phyloP scores from a whole-genome alignment of 495 filamentous ascomycete genomes.

The Penicillium soppii region DNA sequence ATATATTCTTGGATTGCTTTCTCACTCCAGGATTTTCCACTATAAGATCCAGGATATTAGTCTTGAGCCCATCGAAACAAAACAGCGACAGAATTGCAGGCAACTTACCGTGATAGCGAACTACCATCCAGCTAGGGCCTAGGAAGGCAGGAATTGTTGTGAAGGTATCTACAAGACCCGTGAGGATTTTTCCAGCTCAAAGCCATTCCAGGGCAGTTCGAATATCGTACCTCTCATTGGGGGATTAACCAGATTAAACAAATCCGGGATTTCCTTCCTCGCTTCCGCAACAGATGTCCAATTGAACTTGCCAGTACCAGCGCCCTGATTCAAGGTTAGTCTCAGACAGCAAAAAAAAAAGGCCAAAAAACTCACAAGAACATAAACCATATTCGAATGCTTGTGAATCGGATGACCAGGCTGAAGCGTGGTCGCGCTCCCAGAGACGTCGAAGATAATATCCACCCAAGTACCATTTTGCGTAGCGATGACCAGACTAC shows the following conservation, averaged over 20 bases:
- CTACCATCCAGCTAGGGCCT: background rate
- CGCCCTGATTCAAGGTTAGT: slow-evolving; percentile 19
- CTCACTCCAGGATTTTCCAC: slow-evolving; percentile 3
- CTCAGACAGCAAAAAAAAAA: background rate
- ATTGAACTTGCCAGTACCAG: slow-evolving; percentile 37
- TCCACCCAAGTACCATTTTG: slow-evolving; percentile 4
- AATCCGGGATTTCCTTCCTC: slow-evolving; percentile 28
- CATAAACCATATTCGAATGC: slow-evolving; percentile 47
- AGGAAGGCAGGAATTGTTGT: background rate
- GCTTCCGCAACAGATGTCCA: slow-evolving; percentile 46
- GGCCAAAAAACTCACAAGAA: slow-evolving; percentile 21
- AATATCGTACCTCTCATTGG: slow-evolving; percentile 33
- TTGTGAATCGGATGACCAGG: slow-evolving; percentile 52
- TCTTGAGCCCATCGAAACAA: background rate
- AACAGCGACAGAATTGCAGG: background rate
- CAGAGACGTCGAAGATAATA: slow-evolving; percentile 24
- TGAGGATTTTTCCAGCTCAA: background rate
- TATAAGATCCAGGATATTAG: background rate
- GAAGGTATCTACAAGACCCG: background rate
- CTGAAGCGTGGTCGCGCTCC: slow-evolving; percentile 7
- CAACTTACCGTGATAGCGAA: slow-evolving; percentile 2
- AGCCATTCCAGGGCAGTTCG: too few relatives aligned
- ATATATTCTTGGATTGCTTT: background rate
- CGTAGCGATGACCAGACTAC: slow-evolving; percentile 25
- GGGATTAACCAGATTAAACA: slow-evolving; percentile 45